A percentile compares a stretch with the other conserved stretches of the same genome.
These are phyloP conservation scores for Stemphylium beticola DNA, from an alignment of 2,329 filamentous ascomycete genomes.

Conservation along the genomic window DNA sequence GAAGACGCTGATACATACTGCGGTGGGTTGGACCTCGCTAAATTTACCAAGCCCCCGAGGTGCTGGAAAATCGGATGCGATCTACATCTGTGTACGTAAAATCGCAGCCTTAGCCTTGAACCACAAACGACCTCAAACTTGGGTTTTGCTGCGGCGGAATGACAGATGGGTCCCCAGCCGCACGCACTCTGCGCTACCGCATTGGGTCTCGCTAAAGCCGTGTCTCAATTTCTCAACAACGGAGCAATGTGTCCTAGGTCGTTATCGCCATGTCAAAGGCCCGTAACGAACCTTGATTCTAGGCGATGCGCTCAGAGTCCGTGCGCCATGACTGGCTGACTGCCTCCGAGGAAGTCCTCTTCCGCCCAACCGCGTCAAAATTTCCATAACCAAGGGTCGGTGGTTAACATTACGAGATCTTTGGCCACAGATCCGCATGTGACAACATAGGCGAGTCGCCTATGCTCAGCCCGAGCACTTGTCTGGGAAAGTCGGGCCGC, in stretches of 20 bases:
- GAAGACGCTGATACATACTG: constrained; percentile 11
- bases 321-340: constrained; percentile 9
- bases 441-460: constrained; percentile 15
- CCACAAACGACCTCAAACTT: constrained; percentile 23
- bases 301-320: constrained; percentile 2
- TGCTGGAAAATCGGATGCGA: constrained; percentile 19
- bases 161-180: constrained; percentile 12
- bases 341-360: not conserved
- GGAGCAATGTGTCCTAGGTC: constrained; percentile 2
- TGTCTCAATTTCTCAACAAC: constrained; percentile 18
- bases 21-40: constrained; percentile 20
- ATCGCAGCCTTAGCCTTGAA: constrained; percentile 18
- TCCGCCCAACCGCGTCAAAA: constrained; percentile 7
- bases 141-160: constrained; percentile 22
- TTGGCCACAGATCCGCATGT: constrained; percentile 29
- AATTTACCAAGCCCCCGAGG: constrained; percentile 15
- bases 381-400: constrained; percentile 14
- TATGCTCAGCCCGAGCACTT: constrained; percentile 12
- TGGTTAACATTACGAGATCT: constrained; percentile 34
- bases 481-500: constrained; percentile 23
- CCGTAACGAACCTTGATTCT: constrained; percentile 1
- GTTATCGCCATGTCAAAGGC: constrained; percentile 4
- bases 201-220: constrained; percentile 3
- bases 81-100: constrained; percentile 31
- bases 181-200: constrained; percentile 1